phyloP scores from a whole-genome alignment of 371 early-diverging fungal genomes.

The Mortierella sp. region DNA sequence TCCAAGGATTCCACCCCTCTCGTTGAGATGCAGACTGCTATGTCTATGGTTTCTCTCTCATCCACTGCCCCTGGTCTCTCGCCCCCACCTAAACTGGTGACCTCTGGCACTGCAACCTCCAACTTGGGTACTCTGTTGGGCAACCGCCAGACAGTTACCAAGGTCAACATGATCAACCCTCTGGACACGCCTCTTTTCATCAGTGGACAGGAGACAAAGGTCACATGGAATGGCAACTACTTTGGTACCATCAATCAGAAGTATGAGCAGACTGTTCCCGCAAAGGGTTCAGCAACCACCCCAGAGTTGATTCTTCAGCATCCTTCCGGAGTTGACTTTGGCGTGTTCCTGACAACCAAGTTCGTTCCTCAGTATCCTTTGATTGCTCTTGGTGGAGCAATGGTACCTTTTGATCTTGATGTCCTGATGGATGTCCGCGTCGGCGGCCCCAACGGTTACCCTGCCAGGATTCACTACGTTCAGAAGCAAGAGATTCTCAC shows the following conservation, averaged over 20 bases:
- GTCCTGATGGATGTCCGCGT: slow-evolving; percentile 56
- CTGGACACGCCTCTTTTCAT: slow-evolving; percentile 61
- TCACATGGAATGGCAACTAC: slow-evolving; percentile 59
- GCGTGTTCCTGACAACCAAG: slow-evolving; percentile 36
- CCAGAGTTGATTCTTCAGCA: slow-evolving; percentile 36
- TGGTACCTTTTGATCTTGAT: slow-evolving; percentile 59
- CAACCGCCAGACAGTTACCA: slow-evolving; percentile 42
- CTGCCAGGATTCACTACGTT: slow-evolving; percentile 41
- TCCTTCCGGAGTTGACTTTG: slow-evolving; percentile 37
- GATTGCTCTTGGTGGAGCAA: slow-evolving; percentile 56
- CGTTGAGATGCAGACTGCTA: slow-evolving; percentile 58
- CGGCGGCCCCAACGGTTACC: slow-evolving; percentile 44
- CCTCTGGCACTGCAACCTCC: slow-evolving; percentile 58
- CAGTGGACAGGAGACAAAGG: slow-evolving; percentile 58
- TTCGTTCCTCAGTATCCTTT: slow-evolving; percentile 49
- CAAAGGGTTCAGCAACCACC: slow-evolving; percentile 27
- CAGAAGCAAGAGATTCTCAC: slow-evolving; percentile 33
- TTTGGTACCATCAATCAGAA: slow-evolving; percentile 62
- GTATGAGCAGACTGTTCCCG: slow-evolving; percentile 31
- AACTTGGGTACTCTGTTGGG: slow-evolving; percentile 49
- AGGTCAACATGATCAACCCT: slow-evolving; percentile 57
- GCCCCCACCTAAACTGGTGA: slow-evolving; percentile 54
- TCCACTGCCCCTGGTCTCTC: slow-evolving; percentile 62
- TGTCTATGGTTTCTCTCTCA: slow-evolving; percentile 54
- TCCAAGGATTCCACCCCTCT: slow-evolving; percentile 56